Base-by-base conservation (phyloP, 2,329 filamentous ascomycete species). In the Venturia pyrina region DNA sequence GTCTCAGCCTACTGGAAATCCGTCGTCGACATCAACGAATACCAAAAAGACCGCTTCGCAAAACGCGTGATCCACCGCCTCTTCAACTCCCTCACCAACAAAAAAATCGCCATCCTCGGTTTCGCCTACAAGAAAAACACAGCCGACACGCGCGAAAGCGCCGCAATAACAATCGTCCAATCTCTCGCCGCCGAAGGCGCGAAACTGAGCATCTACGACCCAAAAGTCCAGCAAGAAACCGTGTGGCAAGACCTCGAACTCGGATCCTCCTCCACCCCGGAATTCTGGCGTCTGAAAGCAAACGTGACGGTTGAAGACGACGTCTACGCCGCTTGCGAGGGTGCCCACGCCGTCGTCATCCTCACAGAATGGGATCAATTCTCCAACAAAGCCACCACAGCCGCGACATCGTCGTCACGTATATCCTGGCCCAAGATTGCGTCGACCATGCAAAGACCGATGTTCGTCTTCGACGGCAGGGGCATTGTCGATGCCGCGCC, bases 61-160 rank as follows among this genome's bases (percentile, higher is more conserved):
- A 81, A 82, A 69, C 82, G 85, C 62, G 84, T 91, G 53, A 83
- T 91, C 70, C 81, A 80, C 68, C 84, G 84, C 65, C 81, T 91
- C 62, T 87, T 89, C 76, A 87, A 88, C 73, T 89, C 86, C 11
- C 78, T 91, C 10, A 80, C 82, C 3, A 83, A 84, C 67, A 90
- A 90, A 78, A 90, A 89, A 76, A 79, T 91, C 40, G 72, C 86
- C 5, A 79, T 92, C 2, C 81, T 92, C 8, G 89, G 89, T 3
- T 91, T 87, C 70, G 87, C 89, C 15, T 92, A 90, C 78, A 92
- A 93, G 80, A 89, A 89, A 76, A 85, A 90, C 74, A 92, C 89
- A 0, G 85, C 84, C 40, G 89, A 92, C 73, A 89, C 87, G 8
- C 82, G 89, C 48, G 89, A 91, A 73, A 87, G 85, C 59, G 84